Conservation (phyloP, 257 asterid genomes). For the Leptodermis oblonga region DNA sequence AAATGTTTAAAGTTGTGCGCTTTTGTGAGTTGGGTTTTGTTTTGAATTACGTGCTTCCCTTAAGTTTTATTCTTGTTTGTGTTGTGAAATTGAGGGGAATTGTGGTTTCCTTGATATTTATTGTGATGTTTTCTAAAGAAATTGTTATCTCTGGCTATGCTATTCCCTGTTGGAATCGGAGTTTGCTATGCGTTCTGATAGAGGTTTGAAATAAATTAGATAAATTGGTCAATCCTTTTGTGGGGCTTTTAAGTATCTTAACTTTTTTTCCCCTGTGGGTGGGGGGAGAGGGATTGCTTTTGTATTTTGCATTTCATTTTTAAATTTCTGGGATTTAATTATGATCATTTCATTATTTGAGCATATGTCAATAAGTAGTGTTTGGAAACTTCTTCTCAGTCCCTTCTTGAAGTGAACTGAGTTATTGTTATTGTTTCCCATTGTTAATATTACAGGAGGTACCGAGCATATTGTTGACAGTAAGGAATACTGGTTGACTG, state of each 20-base stretch:
- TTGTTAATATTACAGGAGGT: slow-evolving; percentile 10
- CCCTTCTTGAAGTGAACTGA: not conserved
- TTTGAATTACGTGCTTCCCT: slow-evolving; percentile 6
- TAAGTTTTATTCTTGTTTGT: not conserved
- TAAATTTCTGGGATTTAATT: not conserved
- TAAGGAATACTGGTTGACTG: slow-evolving; percentile 7
- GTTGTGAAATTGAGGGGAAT: not conserved
- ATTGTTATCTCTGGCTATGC: not conserved
- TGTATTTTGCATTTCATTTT: not conserved
- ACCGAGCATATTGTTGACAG: not conserved
- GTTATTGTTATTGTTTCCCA: not conserved
- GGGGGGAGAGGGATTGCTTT: not conserved
- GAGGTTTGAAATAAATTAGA: not conserved
- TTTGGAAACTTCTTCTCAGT: not conserved
- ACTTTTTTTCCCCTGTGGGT: not conserved
- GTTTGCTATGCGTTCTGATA: not conserved
- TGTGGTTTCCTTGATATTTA: not conserved
- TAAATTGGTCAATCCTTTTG: not conserved
- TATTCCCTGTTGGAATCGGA: not conserved
- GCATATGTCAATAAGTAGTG: not conserved
- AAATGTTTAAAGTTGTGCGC: not conserved
- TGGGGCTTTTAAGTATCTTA: not conserved
- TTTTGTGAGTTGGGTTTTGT: not conserved
- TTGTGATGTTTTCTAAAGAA: not conserved
- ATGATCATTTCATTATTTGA: not conserved